Base-by-base conservation (phyloP, 805 yeast genomes). In the Lipomyces orientalis region DNA sequence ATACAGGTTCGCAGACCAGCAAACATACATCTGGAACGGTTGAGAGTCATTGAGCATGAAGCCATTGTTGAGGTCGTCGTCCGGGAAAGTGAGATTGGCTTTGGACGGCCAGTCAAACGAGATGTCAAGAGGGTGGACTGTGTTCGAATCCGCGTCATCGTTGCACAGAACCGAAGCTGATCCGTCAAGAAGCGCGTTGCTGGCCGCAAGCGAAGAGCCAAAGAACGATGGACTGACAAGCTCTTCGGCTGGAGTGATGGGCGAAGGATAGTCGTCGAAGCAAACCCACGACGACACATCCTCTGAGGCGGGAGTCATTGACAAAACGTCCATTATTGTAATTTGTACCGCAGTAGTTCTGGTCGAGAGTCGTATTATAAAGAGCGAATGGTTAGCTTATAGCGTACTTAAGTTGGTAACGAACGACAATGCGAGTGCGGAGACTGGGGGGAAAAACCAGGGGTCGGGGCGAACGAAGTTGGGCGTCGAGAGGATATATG, bases 281-380 rank as follows among this genome's bases (percentile, higher is more conserved):
- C 62, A 59, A n/a, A 68, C 49, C 66, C 66, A 68, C 12, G 66
- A 39, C 37, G 71, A 65, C 58, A 67, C 62, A 55, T 68, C 71
- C 54, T 64, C 67, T 34, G 64, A n/a, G 31, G 29, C 34, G 25
- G 61, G 33, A 29, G 43, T 1, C 14, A 52, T 25, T 52, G 55
- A 37, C 54, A 58, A 33, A n/a, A 58, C 61, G 33, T 58, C 61
- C 61, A 58, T 58, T 49, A 25, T 39, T 39, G 49, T 39, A 16
- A 2, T 39, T 3, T 25, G 29, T 25, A 25, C 3, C 3, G 29
- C 29, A 2, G 29, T 25, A 2, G 29, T 25, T 25, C 1, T 25
- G 2, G 29, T 25, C 1, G 29, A 25, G 29, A 25, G 29, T 16
- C 16, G 8, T 43, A 43, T 14, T 43, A 19, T 43, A 43, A 43